Percentiles rank a stretch among this genome's conserved stretches.
Conservation (phyloP, 306 rosid genomes). For the Hippophae gyantsensis region DNA sequence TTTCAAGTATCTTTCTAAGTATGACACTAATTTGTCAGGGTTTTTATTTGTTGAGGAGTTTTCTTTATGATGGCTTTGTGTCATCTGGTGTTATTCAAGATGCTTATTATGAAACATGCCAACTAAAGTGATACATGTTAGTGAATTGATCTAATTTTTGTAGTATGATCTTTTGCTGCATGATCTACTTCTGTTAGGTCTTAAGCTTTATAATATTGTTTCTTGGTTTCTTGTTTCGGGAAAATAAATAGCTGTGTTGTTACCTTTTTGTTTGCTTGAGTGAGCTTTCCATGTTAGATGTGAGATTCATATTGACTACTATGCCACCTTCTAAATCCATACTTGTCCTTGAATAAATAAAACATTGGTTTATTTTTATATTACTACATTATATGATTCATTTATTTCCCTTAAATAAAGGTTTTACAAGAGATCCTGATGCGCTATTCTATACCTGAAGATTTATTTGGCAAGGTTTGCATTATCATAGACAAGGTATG, state of each 20-base stretch:
- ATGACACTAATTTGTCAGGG: conserved; percentile 5
- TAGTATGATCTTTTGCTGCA: background rate
- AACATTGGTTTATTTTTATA: background rate
- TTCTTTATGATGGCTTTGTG: conserved; percentile 14
- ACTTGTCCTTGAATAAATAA: background rate
- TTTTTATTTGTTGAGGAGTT: conserved; percentile 2
- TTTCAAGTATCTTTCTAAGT: background rate
- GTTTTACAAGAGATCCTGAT: conserved; percentile 81
- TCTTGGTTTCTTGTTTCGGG: background rate
- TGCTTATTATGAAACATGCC: too few species aligned
- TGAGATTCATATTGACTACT: background rate
- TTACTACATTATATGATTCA: background rate
- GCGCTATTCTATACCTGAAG: conserved; percentile 56
- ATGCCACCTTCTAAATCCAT: conserved; percentile 1
- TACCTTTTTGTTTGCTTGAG: background rate
- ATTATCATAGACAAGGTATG: conserved; percentile 92
- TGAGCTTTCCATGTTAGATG: background rate
- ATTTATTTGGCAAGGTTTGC: conserved; percentile 84
- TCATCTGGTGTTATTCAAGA: too few species aligned
- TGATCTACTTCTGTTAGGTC: background rate
- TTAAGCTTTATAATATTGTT: conserved; percentile 1
- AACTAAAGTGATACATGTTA: too few species aligned
- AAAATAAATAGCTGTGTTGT: background rate
- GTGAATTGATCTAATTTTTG: too few species aligned
- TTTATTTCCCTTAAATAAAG: conserved; percentile 27